Conservation (phyloP, 345 rosid species). For the Psidium friedrichsthalianum region DNA sequence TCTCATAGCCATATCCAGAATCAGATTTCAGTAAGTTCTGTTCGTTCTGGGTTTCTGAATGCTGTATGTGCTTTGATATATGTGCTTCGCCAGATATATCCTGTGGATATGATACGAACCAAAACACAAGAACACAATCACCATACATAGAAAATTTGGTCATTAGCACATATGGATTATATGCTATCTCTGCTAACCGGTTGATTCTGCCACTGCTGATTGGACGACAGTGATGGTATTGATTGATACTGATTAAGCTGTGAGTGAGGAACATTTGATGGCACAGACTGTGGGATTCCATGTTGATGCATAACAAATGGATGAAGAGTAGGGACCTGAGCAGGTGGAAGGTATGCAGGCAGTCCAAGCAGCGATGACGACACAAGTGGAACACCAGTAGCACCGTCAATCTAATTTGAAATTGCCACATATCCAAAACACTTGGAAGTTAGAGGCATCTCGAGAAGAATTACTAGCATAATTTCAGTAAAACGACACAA, state of each 20-base stretch:
- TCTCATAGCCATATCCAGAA: constrained; percentile 41
- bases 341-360: constrained; percentile 62
- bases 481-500: background rate
- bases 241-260: constrained; percentile 51
- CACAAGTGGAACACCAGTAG: constrained; percentile 37
- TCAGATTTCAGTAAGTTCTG: constrained; percentile 36
- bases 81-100: constrained; percentile 38
- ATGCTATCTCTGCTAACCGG: constrained; percentile 25
- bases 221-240: constrained; percentile 28
- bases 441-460: background rate
- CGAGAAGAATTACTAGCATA: background rate
- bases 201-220: constrained; percentile 66
- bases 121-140: background rate
- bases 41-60: constrained; percentile 42
- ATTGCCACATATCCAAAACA: background rate
- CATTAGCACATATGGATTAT: background rate
- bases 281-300: constrained; percentile 51
- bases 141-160: background rate
- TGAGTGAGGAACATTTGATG: constrained; percentile 48
- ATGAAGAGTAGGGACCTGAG: constrained; percentile 67
- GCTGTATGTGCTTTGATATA: constrained; percentile 35
- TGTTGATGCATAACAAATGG: constrained; percentile 73
- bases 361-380: constrained; percentile 56
- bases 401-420: constrained; percentile 28
- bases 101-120: constrained; percentile 17